phyloP scores from a whole-genome alignment of 2,329 filamentous ascomycete species.

The Ophiostoma ulmi region DNA sequence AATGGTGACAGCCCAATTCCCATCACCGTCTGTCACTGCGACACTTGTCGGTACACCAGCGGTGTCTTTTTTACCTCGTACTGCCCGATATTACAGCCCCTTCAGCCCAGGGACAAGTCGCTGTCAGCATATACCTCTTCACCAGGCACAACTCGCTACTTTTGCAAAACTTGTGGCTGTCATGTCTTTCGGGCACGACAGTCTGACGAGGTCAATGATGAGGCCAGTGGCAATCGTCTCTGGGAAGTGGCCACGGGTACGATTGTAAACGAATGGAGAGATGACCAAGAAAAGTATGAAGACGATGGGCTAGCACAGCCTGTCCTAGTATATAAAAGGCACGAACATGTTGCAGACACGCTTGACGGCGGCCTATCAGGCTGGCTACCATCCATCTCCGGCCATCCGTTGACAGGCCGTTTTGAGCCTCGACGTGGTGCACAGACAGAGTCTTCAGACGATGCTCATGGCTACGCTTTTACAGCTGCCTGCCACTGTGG shows the following conservation, averaged over 20 bases:
- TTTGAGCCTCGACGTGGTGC: neutral
- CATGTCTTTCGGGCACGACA: slow-evolving; percentile 36
- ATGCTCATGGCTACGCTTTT: neutral
- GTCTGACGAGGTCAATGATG: slow-evolving; percentile 7
- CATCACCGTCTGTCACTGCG: slow-evolving; percentile 31
- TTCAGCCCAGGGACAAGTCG: neutral
- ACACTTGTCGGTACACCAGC: slow-evolving; percentile 31
- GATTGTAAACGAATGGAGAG: neutral
- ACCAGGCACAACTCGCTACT: slow-evolving; percentile 32
- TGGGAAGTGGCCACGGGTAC: slow-evolving; percentile 3
- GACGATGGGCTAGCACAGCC: neutral
- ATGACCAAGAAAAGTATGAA: neutral
- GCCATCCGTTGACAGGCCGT: neutral
- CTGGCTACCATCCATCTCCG: neutral
- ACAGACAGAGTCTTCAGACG: neutral
- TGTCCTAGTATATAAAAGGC: neutral
- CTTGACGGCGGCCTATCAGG: neutral
- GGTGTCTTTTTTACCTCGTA: slow-evolving; percentile 41
- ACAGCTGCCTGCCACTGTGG: neutral
- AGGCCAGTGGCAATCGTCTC: slow-evolving; percentile 22
- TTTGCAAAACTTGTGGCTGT: slow-evolving; percentile 41
- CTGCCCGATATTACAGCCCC: slow-evolving; percentile 29
- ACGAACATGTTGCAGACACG: neutral
- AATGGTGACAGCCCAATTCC: slow-evolving; percentile 4
- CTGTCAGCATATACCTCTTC: slow-evolving; percentile 27